These are phyloP conservation scores for Cyamopsis tetragonoloba DNA, from an alignment of 306 rosid species.

Conservation along the genomic window DNA sequence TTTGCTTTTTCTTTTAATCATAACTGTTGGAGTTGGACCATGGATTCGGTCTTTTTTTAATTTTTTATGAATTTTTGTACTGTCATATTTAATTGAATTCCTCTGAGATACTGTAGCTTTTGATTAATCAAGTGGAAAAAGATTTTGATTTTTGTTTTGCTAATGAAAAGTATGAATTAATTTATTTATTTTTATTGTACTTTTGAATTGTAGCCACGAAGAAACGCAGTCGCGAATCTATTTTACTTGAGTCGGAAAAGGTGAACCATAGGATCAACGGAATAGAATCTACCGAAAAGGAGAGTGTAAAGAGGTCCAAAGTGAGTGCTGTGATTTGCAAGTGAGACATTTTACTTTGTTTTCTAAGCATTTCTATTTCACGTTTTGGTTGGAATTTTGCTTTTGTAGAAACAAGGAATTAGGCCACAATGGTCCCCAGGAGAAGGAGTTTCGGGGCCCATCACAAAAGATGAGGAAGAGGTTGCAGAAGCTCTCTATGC, in stretches of 20 bases:
- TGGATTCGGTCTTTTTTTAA: slow-evolving; percentile 25
- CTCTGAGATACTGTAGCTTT: slow-evolving; percentile 31
- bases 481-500: slow-evolving; percentile 76
- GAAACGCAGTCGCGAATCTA: slow-evolving; percentile 63
- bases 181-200: neutral
- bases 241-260: slow-evolving; percentile 51
- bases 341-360: slow-evolving; percentile 23
- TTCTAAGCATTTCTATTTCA: slow-evolving; percentile 3
- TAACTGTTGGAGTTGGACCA: slow-evolving; percentile 25
- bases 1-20: slow-evolving; percentile 28
- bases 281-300: slow-evolving; percentile 36
- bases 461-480: slow-evolving; percentile 92
- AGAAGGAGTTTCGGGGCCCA: slow-evolving; percentile 36
- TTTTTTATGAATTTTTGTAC: slow-evolving; percentile 3
- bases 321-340: slow-evolving; percentile 41
- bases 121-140: slow-evolving; percentile 11
- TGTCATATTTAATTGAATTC: slow-evolving; percentile 28
- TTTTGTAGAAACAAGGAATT: slow-evolving; percentile 51
- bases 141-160: neutral
- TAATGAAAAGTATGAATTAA: neutral
- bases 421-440: slow-evolving; percentile 27
- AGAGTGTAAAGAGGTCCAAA: slow-evolving; percentile 44
- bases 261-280: slow-evolving; percentile 36
- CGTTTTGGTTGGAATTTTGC: slow-evolving; percentile 24
- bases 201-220: slow-evolving; percentile 51